A percentile compares a stretch with the other conserved stretches of the same genome.
Evolutionary conservation across 2,329 filamentous ascomycete genomes (phyloP).

Genomic region (Sporothrix pseudoabietina): DNA sequence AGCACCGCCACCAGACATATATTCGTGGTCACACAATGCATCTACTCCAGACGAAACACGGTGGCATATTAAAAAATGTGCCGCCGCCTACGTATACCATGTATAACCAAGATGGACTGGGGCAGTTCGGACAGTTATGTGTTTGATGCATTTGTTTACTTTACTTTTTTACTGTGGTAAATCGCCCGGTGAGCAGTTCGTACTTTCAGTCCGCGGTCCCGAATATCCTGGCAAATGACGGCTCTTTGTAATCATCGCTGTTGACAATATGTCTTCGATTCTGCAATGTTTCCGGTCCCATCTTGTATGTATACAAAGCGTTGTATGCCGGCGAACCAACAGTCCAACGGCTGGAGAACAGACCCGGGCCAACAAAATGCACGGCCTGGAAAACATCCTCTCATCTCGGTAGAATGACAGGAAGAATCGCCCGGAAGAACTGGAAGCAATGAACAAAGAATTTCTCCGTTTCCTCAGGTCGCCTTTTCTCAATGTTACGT

Average conservation of each 20-base stretch:
- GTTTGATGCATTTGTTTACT: too few species aligned
- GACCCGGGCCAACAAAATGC: neutral
- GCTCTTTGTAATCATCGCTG: neutral
- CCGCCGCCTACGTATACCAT: neutral
- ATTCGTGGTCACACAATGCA: neutral
- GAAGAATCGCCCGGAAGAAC: neutral
- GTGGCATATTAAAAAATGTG: neutral
- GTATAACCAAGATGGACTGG: neutral
- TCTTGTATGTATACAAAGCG: neutral
- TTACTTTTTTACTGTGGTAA: neutral
- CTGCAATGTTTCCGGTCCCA: neutral
- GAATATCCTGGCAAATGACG: neutral
- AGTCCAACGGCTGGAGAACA: neutral
- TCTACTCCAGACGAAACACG: constrained; percentile 8
- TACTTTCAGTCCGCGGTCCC: too few species aligned
- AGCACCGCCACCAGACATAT: constrained; percentile 9
- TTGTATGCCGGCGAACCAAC: neutral
- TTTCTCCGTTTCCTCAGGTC: neutral
- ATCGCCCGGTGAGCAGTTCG: too few species aligned
- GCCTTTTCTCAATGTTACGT: constrained; percentile 7
- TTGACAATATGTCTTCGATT: neutral
- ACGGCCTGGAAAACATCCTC: neutral
- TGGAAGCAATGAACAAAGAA: constrained; percentile 5
- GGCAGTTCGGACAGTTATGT: neutral
- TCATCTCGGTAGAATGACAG: neutral